Evolutionary conservation across 1,139 yeast species (phyloP).

Genomic region (Suhomyces guaymorum): DNA sequence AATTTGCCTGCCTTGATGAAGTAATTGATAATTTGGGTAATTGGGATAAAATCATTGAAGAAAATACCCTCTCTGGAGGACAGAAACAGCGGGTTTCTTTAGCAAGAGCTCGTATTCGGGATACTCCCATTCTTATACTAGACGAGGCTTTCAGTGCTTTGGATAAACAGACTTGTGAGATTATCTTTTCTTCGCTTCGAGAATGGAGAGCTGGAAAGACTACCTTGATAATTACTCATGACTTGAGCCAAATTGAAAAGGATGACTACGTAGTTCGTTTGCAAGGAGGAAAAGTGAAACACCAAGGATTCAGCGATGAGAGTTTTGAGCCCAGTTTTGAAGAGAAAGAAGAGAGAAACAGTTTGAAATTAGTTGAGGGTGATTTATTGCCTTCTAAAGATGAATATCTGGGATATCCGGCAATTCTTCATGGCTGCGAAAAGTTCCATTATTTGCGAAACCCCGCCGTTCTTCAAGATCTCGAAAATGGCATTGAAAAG

Average conservation of each 20-base stretch:
- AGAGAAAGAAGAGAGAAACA: too few relatives aligned
- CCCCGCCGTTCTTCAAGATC: conserved; percentile 28
- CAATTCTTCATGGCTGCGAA: too few relatives aligned
- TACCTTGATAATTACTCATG: conserved; percentile 82
- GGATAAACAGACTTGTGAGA: conserved; percentile 51
- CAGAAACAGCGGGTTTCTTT: conserved; percentile 80
- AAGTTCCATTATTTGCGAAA: conserved; percentile 21
- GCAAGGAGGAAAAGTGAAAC: conserved; percentile 56
- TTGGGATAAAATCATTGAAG: conserved; percentile 51
- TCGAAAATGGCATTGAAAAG: conserved; percentile 16
- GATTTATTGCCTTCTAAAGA: too few relatives aligned
- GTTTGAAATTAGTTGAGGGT: too few relatives aligned
- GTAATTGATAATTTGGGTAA: conserved; percentile 55
- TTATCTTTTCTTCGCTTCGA: conserved; percentile 51
- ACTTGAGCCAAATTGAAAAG: conserved; percentile 53
- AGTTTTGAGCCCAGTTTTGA: too few relatives aligned
- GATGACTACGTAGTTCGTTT: conserved; percentile 59
- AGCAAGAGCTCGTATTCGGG: conserved; percentile 75
- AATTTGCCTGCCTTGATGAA: conserved; percentile 51
- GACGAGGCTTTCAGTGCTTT: conserved; percentile 89
- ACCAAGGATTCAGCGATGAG: too few relatives aligned
- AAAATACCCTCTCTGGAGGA: conserved; percentile 80
- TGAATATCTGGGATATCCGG: too few relatives aligned
- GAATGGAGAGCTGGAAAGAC: conserved; percentile 68
- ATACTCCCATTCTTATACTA: conserved; percentile 71